Percentiles rank a stretch among this genome's conserved stretches.
Evolutionary conservation across 768 basidiomycete genomes (phyloP).

Genomic region (Boletales sp.): DNA sequence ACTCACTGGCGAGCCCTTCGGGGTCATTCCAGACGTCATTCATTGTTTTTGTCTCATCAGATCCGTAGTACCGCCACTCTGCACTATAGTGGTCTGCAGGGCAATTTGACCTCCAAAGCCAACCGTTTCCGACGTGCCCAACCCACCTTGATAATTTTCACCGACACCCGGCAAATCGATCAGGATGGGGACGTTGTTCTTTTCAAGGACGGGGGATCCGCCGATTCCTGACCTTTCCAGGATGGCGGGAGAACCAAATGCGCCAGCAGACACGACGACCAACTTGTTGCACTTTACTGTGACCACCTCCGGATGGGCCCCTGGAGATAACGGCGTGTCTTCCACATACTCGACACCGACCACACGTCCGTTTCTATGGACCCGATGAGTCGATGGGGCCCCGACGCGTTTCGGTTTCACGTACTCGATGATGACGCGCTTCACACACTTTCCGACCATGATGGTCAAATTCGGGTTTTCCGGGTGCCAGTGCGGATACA

Average conservation of each 20-base stretch:
- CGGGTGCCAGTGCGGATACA: slow-evolving; percentile 31
- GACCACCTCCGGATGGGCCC: slow-evolving; percentile 1
- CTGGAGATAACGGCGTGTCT: slow-evolving; percentile 24
- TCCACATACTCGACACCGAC: slow-evolving; percentile 35
- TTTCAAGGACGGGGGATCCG: slow-evolving; percentile 23
- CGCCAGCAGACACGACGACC: slow-evolving; percentile 38
- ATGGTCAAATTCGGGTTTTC: slow-evolving; percentile 30
- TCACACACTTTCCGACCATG: slow-evolving; percentile 31
- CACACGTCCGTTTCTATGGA: slow-evolving; percentile 31
- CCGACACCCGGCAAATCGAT: slow-evolving; percentile 42
- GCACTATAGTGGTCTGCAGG: slow-evolving; percentile 20
- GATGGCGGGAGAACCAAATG: slow-evolving; percentile 45
- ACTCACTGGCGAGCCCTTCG: slow-evolving; percentile 36
- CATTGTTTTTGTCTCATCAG: slow-evolving; percentile 44
- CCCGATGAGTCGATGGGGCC: background rate
- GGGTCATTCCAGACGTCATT: slow-evolving; percentile 42
- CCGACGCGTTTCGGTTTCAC: background rate
- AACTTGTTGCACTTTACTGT: slow-evolving; percentile 30
- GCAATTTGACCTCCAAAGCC: no score
- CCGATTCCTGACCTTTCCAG: slow-evolving; percentile 54
- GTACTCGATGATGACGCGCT: slow-evolving; percentile 36
- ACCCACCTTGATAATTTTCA: slow-evolving; percentile 37
- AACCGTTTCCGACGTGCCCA: background rate
- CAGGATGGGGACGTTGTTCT: slow-evolving; percentile 25
- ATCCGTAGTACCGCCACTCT: slow-evolving; percentile 35